Percentiles rank a stretch among this genome's conserved stretches.
Evolutionary conservation across 1,284 basidiomycete species (phyloP).

Genomic region (Tranzscheliella williamsii): DNA sequence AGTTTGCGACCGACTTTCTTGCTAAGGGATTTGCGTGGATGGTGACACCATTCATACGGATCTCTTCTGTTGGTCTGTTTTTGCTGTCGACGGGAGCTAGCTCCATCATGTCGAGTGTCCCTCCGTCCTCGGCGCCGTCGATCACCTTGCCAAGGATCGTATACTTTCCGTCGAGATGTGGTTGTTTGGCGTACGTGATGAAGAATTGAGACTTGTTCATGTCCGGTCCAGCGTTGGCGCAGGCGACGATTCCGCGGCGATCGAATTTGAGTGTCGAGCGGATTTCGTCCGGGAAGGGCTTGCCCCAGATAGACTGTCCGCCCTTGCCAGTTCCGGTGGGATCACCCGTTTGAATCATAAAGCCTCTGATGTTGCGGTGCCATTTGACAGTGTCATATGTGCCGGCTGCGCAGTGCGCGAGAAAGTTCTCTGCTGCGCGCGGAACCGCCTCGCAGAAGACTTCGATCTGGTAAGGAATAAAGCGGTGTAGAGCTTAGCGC

Average conservation of each 20-base stretch:
- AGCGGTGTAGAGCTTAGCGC: not conserved
- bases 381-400: constrained; percentile 85
- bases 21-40: constrained; percentile 95
- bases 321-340: constrained; percentile 93
- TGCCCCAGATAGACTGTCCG: constrained; percentile 90
- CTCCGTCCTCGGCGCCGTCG: constrained; percentile 53
- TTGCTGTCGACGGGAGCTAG: constrained; percentile 85
- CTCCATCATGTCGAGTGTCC: constrained; percentile 65
- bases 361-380: constrained; percentile 68
- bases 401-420: constrained; percentile 86
- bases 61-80: constrained; percentile 81
- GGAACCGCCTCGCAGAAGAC: constrained; percentile 95
- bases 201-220: constrained; percentile 59
- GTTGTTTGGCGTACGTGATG: constrained; percentile 54
- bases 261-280: constrained; percentile 63
- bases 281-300: constrained; percentile 91
- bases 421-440: constrained; percentile 94
- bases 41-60: constrained; percentile 79
- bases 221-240: constrained; percentile 58
- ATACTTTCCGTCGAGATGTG: constrained; percentile 56
- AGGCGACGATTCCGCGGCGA: constrained; percentile 53
- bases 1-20: constrained; percentile 62
- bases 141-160: constrained; percentile 58
- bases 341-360: constrained; percentile 97
- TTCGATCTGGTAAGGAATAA: constrained; percentile 77